phyloP scores from a whole-genome alignment of 2,329 filamentous ascomycete genomes.

The Penicillium glabrum region DNA sequence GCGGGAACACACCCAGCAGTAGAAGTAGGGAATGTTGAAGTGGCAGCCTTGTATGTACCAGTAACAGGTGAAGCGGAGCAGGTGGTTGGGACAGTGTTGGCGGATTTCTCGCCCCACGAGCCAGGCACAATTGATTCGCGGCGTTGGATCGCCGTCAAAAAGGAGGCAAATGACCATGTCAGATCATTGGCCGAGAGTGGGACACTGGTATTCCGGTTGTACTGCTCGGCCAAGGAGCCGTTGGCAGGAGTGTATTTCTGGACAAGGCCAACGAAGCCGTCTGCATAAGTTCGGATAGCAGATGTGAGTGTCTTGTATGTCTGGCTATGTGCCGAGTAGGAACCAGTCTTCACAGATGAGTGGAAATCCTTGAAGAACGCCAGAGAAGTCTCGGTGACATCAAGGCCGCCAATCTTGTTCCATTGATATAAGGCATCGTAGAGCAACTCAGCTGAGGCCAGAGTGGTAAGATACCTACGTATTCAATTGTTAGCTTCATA shows the following conservation, averaged over 20 bases:
- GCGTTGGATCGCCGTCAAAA: conserved; percentile 2
- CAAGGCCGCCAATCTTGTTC: conserved; percentile 63
- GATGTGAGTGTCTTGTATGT: conserved; percentile 45
- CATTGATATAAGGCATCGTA: conserved; percentile 74
- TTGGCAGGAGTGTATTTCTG: neutral
- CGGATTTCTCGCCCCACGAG: conserved; percentile 18
- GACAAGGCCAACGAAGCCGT: conserved; percentile 1
- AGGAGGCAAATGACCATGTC: neutral
- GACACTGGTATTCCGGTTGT: conserved; percentile 1
- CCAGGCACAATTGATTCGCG: conserved; percentile 16
- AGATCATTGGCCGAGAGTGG: neutral
- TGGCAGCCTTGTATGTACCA: conserved; percentile 2
- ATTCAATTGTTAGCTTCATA: neutral
- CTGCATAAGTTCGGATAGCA: conserved; percentile 46
- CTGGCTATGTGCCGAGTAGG: conserved; percentile 58
- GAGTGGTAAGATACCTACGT: conserved; percentile 68
- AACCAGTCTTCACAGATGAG: conserved; percentile 59
- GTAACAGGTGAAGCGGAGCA: conserved; percentile 5
- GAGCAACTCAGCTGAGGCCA: conserved; percentile 75
- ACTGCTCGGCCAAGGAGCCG: neutral
- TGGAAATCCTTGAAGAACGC: conserved; percentile 70
- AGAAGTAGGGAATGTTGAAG: conserved; percentile 1
- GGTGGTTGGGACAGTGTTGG: conserved; percentile 1
- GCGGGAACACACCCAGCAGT: conserved; percentile 1
- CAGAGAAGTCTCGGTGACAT: conserved; percentile 64